Evolutionary conservation across 2,329 filamentous ascomycete species (phyloP), one percentile per base, ranked within the genome.

Genomic region (Scortechinia acanthostroma): DNA sequence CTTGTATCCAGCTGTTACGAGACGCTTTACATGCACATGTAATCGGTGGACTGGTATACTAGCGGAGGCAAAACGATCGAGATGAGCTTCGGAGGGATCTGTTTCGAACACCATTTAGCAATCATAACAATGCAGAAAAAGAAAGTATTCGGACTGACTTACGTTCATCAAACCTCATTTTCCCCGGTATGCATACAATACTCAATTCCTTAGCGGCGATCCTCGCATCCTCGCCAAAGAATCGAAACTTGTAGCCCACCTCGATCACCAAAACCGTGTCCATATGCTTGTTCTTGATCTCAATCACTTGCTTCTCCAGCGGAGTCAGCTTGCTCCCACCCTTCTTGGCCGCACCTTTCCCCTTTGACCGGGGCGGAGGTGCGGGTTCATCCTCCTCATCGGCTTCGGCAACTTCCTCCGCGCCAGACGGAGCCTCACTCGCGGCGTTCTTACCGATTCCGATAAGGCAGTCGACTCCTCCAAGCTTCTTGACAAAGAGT

Each of bases 181-280:
- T 88, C 17, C 84, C 84, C 0, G 84, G 83, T 52, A 88, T 87
- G 56, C 84, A 88, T 20, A 88, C 77, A 54, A 88, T 86, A 22
- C 80, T 76, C 43, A 88, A 64, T 55, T 83, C 81, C 59, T 83
- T 86, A 1, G 82, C 79, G 15, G 83, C 83, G 45, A 72, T 70
- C 50, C 81, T 70, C n/a, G 84, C 84, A 67, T 88, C 84, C 52
- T 87, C 83, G 5, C 83, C 84, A 56, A 85, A 87, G 58, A 88
- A 85, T 35, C 79, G 76, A 59, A 84, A 88, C 55, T 88, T 88
- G 60, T 88, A 88, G 16, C 84, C 84, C 4, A 88, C 84, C 56
- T 88, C 82, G 37, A 87, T 73, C 1, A 87, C 74, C n/a, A 88
- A 65, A 16, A 88, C 58, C 0, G 83, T 83, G 55, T 87, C 83